Conservation (phyloP, 2,329 filamentous ascomycete genomes). For the Neofusicoccum umdonicola region DNA sequence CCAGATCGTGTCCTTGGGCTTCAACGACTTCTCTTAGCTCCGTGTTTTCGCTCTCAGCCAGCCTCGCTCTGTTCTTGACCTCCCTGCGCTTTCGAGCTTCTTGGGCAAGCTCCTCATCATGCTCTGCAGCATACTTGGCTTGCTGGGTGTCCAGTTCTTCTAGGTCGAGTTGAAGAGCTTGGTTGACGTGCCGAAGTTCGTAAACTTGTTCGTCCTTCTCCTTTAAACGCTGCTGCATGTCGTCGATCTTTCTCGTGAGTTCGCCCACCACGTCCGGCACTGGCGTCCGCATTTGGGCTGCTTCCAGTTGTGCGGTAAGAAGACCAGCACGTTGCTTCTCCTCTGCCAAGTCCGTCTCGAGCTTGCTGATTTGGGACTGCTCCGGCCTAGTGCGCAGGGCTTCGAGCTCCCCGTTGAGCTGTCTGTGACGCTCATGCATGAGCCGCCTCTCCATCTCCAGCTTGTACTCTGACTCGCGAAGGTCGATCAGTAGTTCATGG, state of each 20-base stretch:
- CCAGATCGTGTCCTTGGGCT: slow-evolving; percentile 29
- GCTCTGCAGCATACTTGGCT: slow-evolving; percentile 18
- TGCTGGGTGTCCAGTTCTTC: slow-evolving; percentile 26
- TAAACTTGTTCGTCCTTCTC: slow-evolving; percentile 13
- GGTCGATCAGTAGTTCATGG: slow-evolving; percentile 8
- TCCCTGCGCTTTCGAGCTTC: slow-evolving; percentile 31
- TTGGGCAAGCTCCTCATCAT: slow-evolving; percentile 20
- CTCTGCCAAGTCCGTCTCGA: slow-evolving; percentile 21
- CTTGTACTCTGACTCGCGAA: slow-evolving; percentile 16
- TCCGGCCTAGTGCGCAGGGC: slow-evolving; percentile 20
- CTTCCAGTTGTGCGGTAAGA: not conserved
- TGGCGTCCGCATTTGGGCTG: not conserved
- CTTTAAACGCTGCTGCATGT: not conserved
- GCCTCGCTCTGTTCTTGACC: slow-evolving; percentile 28
- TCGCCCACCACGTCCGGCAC: slow-evolving; percentile 26
- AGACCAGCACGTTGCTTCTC: not conserved
- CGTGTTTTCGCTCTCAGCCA: slow-evolving; percentile 23
- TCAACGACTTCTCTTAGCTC: slow-evolving; percentile 29
- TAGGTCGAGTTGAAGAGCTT: slow-evolving; percentile 23
- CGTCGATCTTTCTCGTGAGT: slow-evolving; percentile 32
- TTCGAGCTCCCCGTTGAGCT: slow-evolving; percentile 6
- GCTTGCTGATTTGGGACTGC: slow-evolving; percentile 26
- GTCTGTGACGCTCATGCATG: not conserved
- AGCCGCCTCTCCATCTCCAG: slow-evolving; percentile 4
- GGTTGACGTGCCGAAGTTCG: slow-evolving; percentile 27